phyloP scores from a whole-genome alignment of 495 filamentous ascomycete species.

The Jackrogersella minutella region DNA sequence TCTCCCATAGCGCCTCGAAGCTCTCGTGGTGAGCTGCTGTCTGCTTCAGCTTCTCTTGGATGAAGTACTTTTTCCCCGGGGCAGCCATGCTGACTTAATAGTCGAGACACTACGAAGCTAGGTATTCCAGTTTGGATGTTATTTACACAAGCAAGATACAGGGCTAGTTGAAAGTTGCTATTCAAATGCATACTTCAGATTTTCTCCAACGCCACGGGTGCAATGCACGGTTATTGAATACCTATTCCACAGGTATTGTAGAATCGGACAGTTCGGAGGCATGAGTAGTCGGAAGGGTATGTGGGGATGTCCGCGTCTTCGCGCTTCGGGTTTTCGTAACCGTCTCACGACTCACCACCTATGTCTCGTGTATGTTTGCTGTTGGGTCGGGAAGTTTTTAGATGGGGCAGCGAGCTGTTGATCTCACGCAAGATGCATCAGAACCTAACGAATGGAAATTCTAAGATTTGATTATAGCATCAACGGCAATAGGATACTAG shows the following conservation, averaged over 20 bases:
- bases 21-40: slow-evolving; percentile 65
- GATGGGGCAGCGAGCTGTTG: not conserved
- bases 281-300: not conserved
- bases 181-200: too few relatives aligned
- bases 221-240: not conserved
- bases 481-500: not conserved
- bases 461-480: not conserved
- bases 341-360: not conserved
- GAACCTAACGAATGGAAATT: not conserved
- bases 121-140: not conserved
- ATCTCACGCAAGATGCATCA: not conserved
- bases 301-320: slow-evolving; percentile 30
- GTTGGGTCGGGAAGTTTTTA: not conserved
- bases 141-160: not conserved
- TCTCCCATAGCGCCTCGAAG: slow-evolving; percentile 75
- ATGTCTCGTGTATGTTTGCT: not conserved
- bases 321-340: slow-evolving; percentile 15
- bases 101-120: not conserved
- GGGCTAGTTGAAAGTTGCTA: not conserved
- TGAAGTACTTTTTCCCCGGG: slow-evolving; percentile 39
- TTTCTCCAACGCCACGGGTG: not conserved
- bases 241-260: not conserved
- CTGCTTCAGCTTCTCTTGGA: slow-evolving; percentile 33
- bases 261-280: slow-evolving; percentile 1
- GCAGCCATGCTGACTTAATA: slow-evolving; percentile 28